Conservation (phyloP, 129 eudicot species). For the Mikania micrantha region DNA sequence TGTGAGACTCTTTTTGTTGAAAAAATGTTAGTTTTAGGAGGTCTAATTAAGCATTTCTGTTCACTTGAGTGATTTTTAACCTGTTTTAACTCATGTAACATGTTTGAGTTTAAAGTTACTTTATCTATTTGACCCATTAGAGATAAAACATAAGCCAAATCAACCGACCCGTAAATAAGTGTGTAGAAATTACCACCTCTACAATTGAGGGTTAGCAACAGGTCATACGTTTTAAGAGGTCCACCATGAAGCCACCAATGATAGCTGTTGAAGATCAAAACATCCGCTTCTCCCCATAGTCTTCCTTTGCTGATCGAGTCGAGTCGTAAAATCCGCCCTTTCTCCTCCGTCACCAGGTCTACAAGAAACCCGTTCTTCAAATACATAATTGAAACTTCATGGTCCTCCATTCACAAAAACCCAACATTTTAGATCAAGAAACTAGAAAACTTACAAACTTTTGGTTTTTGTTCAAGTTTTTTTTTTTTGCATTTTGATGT, state of each 20-base stretch:
- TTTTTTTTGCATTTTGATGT: not conserved
- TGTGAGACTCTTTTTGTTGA: not conserved
- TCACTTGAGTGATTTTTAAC: not conserved
- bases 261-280: constrained; percentile 74
- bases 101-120: not conserved
- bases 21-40: not conserved
- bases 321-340: constrained; percentile 49
- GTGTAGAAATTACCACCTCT: not conserved
- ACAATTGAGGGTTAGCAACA: not conserved
- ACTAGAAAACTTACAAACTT: not conserved
- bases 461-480: too few relatives aligned
- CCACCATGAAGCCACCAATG: constrained; percentile 91
- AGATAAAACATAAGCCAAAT: not conserved
- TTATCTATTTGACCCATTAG: not conserved
- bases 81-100: not conserved
- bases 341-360: constrained; percentile 37
- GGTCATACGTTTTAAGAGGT: constrained; percentile 39
- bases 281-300: constrained; percentile 54
- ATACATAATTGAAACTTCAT: constrained; percentile 43
- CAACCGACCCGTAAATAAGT: too few relatives aligned
- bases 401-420: constrained; percentile 40
- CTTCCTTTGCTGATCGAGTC: constrained; percentile 47
- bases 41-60: not conserved
- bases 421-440: constrained; percentile 15
- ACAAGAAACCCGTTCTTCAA: constrained; percentile 74